Conservation (phyloP, 192 early-diverging fungal genomes). For the Phlyctochytrium planicorne region DNA sequence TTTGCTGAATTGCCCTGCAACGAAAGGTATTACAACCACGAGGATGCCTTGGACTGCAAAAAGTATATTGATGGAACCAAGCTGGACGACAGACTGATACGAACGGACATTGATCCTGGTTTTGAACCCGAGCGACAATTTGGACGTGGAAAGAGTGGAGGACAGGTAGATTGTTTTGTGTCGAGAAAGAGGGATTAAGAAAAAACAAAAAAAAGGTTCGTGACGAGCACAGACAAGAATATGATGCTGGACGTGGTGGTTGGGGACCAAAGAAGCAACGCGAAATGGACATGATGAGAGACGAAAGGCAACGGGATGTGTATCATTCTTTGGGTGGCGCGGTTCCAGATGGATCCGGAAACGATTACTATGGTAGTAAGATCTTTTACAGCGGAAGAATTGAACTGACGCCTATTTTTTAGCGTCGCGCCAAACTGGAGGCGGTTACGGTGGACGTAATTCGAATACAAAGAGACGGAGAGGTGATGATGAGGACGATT, state of each 20-base stretch:
- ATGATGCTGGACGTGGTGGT: conserved; percentile 92
- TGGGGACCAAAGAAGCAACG: conserved; percentile 79
- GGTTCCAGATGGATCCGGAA: conserved; percentile 18
- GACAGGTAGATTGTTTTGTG: conserved; percentile 58
- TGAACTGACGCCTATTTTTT: no score
- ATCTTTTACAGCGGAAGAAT: no score
- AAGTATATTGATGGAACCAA: conserved; percentile 92
- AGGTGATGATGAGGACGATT: background rate
- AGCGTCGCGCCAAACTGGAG: no score
- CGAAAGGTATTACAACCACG: conserved; percentile 80
- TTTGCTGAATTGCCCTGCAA: background rate
- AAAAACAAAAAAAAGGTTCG: conserved; percentile 56
- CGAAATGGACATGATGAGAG: conserved; percentile 29
- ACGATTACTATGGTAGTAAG: conserved; percentile 20
- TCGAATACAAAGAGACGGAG: background rate
- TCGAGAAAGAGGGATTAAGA: background rate
- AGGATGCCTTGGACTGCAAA: conserved; percentile 91
- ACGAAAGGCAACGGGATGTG: conserved; percentile 63
- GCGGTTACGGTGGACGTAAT: no score
- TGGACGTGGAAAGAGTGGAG: conserved; percentile 91
- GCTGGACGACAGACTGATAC: conserved; percentile 91
- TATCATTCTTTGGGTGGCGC: conserved; percentile 33
- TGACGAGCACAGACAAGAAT: conserved; percentile 94
- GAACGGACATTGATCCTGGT: conserved; percentile 95
- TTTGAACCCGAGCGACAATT: conserved; percentile 91